Evolutionary conservation across 2,329 filamentous ascomycete genomes (phyloP), one percentile per base, ranked within the genome.

Genomic region (Aaosphaeria pasadenensis): DNA sequence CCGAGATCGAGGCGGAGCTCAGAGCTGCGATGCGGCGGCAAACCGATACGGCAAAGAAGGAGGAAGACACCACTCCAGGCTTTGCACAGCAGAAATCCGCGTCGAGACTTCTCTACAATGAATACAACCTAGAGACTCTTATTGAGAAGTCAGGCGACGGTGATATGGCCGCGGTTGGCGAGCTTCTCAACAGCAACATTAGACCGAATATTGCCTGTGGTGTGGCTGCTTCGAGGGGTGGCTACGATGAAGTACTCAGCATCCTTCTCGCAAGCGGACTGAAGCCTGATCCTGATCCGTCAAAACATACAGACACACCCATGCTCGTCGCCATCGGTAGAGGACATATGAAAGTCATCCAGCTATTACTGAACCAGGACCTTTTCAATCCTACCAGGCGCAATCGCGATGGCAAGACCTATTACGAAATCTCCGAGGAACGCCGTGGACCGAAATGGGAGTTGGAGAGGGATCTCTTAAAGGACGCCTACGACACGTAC

Each of bases 261-360:
- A 80, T 96, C 52, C 68, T 82, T 32, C 69, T 82, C 48, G 77
- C 74, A 11, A 72, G 77, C 49, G 74, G 67, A 24, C 54, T 72
- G 7, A 70, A 72, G 49, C 71, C 74, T 35, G 71, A 75, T 47
- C 79, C 82, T 13, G 78, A 86, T 59, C 78, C 82, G 6, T 89
- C 94, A 58, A 90, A 90, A 39, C 91, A 94, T 48, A 86, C 88
- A 61, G 87, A 91, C 44, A 97, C 92, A 1, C 94, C 94, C 1
- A 95, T 99, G 77, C 81, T 96, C 35, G 91, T 91, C 49, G 91
- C 94, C 1, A 96, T 99, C 55, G 92, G 94, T 11, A 87, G 92
- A 57, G 83, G 83, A 4, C 94, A 96, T 59, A 80, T 94, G 43
- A 88, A 89, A 56, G 89, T 96, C 48, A 84, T 99, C 40, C 82